Base-by-base conservation (phyloP, 2,329 filamentous ascomycete genomes). In the Neophaeococcomyces mojaviensis region DNA sequence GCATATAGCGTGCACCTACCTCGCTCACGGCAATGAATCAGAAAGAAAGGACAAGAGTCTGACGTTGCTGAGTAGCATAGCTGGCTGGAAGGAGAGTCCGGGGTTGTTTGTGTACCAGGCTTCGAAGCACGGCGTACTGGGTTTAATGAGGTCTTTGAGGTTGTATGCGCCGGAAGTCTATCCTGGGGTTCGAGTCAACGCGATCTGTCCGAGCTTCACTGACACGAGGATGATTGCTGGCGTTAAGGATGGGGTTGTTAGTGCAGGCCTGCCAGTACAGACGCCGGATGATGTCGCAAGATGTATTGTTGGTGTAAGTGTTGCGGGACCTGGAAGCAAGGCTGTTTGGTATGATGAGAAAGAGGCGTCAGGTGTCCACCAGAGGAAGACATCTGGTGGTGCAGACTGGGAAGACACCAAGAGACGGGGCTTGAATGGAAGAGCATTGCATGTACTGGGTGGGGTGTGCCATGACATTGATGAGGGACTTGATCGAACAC, bases 71-170 rank as follows among this genome's bases (percentile, higher is more conserved):
- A 67, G 68, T 35, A 73, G 67, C 5, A 64, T 69, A 1, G 70
- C 71, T 0, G 72, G 71, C 2, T 73, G 76, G 52, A 69, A 68
- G 13, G 69, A 73, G 31, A 65, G 67, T 3, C 70, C 72, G 0
- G 70, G 69, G 0, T 56, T 74, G 1, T 68, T 68, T 40, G 61
- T 72, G 19, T 75, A 77, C 51, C 65, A 67, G 3, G 61, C 71
- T 0, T 61, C 66, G 4, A 74, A 76, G 52, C 72, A 76, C 49
- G 72, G 69, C n/a, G 65, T 76, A 0, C 61, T 72, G 22, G 73
- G 73, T 0, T 59, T 74, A 5, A 70, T 74, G 65, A 63, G 72
- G 18, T 64, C 67, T 15, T 57, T 76, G 22, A 62, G 68, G 30
- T 56, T 54, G 43, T 45, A 43, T 4, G 28, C 53, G 19, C 19